Percentiles rank a stretch among this genome's conserved stretches.
Conservation (phyloP, 129 eudicot species). For the Helianthus annuus region DNA sequence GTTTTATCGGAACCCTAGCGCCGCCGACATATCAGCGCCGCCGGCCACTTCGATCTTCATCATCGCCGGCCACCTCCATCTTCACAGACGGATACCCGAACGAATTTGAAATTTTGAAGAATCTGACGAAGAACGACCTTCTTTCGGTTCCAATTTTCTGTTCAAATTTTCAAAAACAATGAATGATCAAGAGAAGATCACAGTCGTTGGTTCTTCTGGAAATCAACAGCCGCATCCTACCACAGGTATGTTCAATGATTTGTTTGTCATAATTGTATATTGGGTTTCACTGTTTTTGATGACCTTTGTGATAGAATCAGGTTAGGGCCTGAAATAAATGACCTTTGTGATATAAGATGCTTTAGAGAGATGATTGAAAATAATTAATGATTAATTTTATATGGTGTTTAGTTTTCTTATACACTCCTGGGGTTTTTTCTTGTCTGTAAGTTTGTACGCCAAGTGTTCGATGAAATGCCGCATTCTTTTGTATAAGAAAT, state of each 20-base stretch:
- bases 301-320: not conserved
- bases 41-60: no score
- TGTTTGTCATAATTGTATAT: not conserved
- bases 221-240: slow-evolving; percentile 26
- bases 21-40: no score
- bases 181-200: slow-evolving; percentile 15
- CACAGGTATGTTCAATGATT: slow-evolving; percentile 21
- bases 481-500: not conserved
- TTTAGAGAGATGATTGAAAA: no score
- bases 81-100: no score
- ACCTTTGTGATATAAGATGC: no score
- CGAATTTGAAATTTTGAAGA: not conserved
- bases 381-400: no score
- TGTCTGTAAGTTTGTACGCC: slow-evolving; percentile 9
- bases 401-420: no score
- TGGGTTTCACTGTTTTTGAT: not conserved
- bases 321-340: no score
- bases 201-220: slow-evolving; percentile 9
- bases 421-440: no score
- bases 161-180: slow-evolving; percentile 12
- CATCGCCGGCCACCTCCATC: no score
- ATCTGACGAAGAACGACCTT: slow-evolving; percentile 1
- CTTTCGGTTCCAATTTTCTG: not conserved
- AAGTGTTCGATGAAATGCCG: slow-evolving; percentile 22
- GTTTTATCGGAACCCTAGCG: no score